Percentiles rank a stretch among this genome's conserved stretches.
Conservation (phyloP, 2,329 filamentous ascomycete genomes). For the Botryotinia calthae region DNA sequence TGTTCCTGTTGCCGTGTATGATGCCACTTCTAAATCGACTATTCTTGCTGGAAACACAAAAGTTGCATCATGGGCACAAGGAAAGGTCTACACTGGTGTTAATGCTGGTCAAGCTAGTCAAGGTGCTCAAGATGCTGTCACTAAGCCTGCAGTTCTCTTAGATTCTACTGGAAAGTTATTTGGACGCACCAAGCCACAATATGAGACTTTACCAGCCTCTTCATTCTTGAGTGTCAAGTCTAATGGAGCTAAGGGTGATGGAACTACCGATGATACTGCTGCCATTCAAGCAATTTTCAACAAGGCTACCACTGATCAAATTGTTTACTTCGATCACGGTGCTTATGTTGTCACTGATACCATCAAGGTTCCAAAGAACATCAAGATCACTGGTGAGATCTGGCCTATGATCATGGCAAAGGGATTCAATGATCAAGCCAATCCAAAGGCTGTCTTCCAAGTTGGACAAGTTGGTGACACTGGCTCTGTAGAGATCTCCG, state of each 20-base stretch:
- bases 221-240: conserved; percentile 82
- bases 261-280: conserved; percentile 79
- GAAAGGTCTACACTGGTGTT: conserved; percentile 61
- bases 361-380: conserved; percentile 70
- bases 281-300: conserved; percentile 79
- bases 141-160: conserved; percentile 67
- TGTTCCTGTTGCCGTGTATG: conserved; percentile 64
- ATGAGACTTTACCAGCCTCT: conserved; percentile 62
- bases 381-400: conserved; percentile 87
- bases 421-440: conserved; percentile 73
- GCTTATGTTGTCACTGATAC: conserved; percentile 64
- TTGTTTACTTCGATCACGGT: conserved; percentile 75
- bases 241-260: conserved; percentile 83
- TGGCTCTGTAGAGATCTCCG: conserved; percentile 82
- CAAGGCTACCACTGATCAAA: conserved; percentile 57
- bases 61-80: conserved; percentile 74
- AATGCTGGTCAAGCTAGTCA: conserved; percentile 56
- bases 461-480: conserved; percentile 74
- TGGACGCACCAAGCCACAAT: conserved; percentile 86
- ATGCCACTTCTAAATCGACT: conserved; percentile 52
- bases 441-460: conserved; percentile 82
- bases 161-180: conserved; percentile 66
- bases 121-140: conserved; percentile 49
- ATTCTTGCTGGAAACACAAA: conserved; percentile 69
- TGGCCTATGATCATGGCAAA: conserved; percentile 88